Base-by-base conservation (phyloP, 345 rosid species). In the Laguncularia racemosa region DNA sequence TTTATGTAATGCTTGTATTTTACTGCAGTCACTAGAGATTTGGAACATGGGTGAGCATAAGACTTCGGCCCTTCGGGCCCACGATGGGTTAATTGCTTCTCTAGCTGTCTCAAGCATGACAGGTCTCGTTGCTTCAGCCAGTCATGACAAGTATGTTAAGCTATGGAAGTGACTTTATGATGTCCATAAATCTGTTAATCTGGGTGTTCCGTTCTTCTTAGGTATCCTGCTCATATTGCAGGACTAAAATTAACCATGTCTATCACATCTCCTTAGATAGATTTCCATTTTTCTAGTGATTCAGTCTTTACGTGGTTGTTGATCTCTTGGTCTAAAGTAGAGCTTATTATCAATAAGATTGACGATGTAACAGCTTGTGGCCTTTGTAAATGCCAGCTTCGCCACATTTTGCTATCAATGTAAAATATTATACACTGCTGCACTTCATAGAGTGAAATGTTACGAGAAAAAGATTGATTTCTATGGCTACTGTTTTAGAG, bases 31-130 rank as follows among this genome's bases (percentile, higher is more conserved):
- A 17, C 72, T 93, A 75, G 99, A 93, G 71, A 86, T 93, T 0
- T 93, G 99, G 99, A 82, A 89, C 72, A 83, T 89, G 86, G 50
- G 67, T 3, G 89, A 93, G 76, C 83, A 83, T 73, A 89, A 85
- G 86, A 89, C 81, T 0, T 78, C 81, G 95, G 72, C 91, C 26
- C 68, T 89, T 20, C 2, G 83, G 11, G 99, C 97, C 12, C 99
- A 93, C 19, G 92, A 85, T 0, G 95, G 97, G 53, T 67, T 81
- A 16, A 82, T 93, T 15, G 82, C 99, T 13, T 77, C 96, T 2
- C 60, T 93, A 71, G 83, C 97, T 0, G 91, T 75, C 16, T 89
- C 97, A 18, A 75, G 84, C 2, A 80, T 65, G 58, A 78, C 90
- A 0, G 96, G 97, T 50, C 59, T 82, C 75, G 85, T 93, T 56